Evolutionary conservation across 176 grass and related monocot genomes (phyloP).

Genomic region (Carex pumila): DNA sequence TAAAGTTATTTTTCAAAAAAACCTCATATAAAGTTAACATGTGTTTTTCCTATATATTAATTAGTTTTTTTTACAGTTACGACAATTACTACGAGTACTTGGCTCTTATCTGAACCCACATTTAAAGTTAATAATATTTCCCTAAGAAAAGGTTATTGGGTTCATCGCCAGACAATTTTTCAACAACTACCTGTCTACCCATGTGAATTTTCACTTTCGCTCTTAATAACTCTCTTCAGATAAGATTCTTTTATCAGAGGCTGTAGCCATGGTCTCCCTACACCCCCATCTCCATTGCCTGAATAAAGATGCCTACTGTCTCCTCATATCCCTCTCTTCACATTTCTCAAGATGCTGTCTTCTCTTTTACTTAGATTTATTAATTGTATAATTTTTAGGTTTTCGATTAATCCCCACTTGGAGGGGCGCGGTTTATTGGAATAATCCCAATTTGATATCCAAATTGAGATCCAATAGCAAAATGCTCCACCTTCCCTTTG

Average conservation of each 20-base stretch:
- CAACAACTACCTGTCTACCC: conserved; percentile 9
- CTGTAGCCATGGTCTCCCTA: conserved; percentile 84
- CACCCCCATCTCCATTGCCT: conserved; percentile 45
- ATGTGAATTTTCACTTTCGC: conserved; percentile 11
- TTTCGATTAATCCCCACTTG: conserved; percentile 18
- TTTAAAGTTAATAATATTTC: not conserved
- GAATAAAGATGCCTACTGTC: conserved; percentile 62
- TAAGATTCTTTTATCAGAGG: conserved; percentile 56
- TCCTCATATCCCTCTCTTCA: conserved; percentile 25
- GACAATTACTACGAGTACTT: not conserved
- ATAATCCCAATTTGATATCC: conserved; percentile 4
- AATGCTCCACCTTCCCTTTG: conserved; percentile 28
- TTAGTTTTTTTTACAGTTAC: not conserved
- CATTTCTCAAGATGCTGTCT: conserved; percentile 57
- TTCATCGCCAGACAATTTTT: conserved; percentile 6
- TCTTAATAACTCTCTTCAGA: conserved; percentile 29
- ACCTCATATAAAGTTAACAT: not conserved
- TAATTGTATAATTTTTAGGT: conserved; percentile 33
- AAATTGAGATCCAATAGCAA: conserved; percentile 35
- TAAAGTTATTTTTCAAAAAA: too few relatives aligned
- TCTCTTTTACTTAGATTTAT: conserved; percentile 46
- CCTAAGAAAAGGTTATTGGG: not conserved
- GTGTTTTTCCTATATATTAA: not conserved
- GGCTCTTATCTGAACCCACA: not conserved
- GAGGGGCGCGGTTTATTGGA: not conserved